Evolutionary conservation across 116 monocot species (phyloP).

Genomic region (Phalaenopsis hybrid): DNA sequence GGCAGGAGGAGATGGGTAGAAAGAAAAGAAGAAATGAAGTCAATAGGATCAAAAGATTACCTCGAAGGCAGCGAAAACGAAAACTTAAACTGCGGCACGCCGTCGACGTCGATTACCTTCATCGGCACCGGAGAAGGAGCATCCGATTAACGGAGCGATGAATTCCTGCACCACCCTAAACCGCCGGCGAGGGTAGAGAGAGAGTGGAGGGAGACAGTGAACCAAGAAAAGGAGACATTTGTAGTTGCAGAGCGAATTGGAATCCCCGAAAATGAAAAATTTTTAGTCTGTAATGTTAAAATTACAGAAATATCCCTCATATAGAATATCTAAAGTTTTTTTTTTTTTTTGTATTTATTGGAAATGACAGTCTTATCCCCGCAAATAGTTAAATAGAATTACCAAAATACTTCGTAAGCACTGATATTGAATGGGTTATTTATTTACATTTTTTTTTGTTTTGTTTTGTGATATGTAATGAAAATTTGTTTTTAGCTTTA

Average conservation of each 20-base stretch:
- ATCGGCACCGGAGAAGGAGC: constrained; percentile 4
- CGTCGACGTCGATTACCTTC: not conserved
- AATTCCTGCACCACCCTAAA: constrained; percentile 3
- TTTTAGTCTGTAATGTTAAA: constrained; percentile 10
- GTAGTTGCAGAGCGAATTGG: constrained; percentile 23
- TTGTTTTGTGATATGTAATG: too few species aligned
- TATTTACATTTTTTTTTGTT: too few species aligned
- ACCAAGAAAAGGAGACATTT: constrained; percentile 15
- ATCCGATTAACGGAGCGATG: not conserved
- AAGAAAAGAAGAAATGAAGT: not conserved
- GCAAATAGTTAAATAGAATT: not conserved
- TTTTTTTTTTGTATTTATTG: not conserved
- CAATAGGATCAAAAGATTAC: not conserved
- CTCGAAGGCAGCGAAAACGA: constrained; percentile 3
- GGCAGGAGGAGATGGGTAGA: not conserved
- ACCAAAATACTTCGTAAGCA: not conserved
- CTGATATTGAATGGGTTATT: not conserved
- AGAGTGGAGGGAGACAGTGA: not conserved
- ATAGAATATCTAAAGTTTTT: not conserved
- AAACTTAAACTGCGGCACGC: not conserved
- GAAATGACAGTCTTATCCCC: not conserved
- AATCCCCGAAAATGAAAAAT: constrained; percentile 11
- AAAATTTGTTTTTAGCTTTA: not conserved
- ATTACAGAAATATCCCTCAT: constrained; percentile 9
- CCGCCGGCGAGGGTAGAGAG: not conserved